Conservation (phyloP, 2,329 filamentous ascomycete genomes). For the Microdochium trichocladiopsis region DNA sequence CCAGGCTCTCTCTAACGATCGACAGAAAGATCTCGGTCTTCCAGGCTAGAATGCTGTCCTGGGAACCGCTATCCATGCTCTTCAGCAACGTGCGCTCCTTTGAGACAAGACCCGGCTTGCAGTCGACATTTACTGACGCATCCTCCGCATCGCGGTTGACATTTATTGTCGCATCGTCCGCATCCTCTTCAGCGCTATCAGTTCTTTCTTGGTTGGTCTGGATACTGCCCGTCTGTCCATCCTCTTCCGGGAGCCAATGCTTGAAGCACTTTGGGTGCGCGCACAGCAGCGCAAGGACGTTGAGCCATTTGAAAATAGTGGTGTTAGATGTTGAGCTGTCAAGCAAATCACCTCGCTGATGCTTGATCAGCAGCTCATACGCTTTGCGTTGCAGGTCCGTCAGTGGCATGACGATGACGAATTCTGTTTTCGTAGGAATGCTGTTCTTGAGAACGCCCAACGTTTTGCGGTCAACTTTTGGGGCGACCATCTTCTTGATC, state of each 20-base stretch:
- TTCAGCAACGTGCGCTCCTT: constrained; percentile 25
- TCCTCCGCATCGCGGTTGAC: constrained; percentile 5
- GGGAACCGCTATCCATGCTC: constrained; percentile 11
- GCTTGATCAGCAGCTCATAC: constrained; percentile 45
- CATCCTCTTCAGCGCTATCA: not conserved
- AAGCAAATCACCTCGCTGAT: constrained; percentile 3
- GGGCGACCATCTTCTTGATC: constrained; percentile 63
- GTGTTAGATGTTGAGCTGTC: constrained; percentile 2
- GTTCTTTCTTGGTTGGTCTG: constrained; percentile 7
- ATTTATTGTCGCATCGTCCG: constrained; percentile 6
- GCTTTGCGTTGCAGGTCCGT: constrained; percentile 56
- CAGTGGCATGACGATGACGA: constrained; percentile 68
- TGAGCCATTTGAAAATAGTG: constrained; percentile 26
- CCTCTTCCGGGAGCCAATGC: constrained; percentile 17
- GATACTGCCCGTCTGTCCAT: not conserved
- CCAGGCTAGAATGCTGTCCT: constrained; percentile 37
- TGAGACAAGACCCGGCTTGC: constrained; percentile 21
- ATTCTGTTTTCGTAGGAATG: constrained; percentile 72
- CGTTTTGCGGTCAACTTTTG: constrained; percentile 72
- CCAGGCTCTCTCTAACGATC: constrained; percentile 61
- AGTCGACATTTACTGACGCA: constrained; percentile 6
- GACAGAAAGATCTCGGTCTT: constrained; percentile 61
- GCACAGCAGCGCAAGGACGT: constrained; percentile 38
- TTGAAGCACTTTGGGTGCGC: constrained; percentile 44
- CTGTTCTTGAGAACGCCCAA: constrained; percentile 57